Evolutionary conservation across 2,329 filamentous ascomycete species (phyloP).

Genomic region (Lecanosticta acicola): DNA sequence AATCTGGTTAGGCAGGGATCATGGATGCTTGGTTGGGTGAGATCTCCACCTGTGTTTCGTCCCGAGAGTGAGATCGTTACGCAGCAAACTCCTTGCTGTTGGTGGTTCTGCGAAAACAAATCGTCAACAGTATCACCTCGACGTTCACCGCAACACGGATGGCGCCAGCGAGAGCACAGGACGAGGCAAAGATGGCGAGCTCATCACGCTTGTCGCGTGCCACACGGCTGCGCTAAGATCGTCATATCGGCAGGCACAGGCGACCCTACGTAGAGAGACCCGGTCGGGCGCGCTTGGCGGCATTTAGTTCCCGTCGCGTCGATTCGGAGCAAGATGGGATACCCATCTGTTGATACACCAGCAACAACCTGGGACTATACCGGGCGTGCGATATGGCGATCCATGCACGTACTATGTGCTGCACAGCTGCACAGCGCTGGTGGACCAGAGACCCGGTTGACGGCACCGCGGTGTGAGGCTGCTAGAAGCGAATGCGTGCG

Average conservation of each 20-base stretch:
- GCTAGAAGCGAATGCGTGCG: conserved; percentile 7
- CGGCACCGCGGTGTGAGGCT: conserved; percentile 7
- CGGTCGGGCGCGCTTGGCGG: conserved; percentile 4
- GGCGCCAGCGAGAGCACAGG: not conserved
- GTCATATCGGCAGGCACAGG: conserved; percentile 7
- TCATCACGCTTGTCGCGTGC: conserved; percentile 17
- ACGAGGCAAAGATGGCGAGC: not conserved
- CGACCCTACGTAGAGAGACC: not conserved
- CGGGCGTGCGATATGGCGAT: not conserved
- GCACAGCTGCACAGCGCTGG: not conserved
- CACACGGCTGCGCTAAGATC: conserved; percentile 16
- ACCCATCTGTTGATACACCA: not conserved
- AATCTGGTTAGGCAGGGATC: conserved; percentile 18
- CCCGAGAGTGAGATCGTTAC: conserved; percentile 11
- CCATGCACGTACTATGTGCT: not conserved
- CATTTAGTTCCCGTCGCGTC: not conserved
- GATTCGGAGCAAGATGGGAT: not conserved
- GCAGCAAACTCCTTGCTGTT: conserved; percentile 17
- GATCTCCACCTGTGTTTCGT: conserved; percentile 15
- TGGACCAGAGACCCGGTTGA: conserved; percentile 10
- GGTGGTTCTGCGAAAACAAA: conserved; percentile 8
- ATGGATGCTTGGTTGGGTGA: conserved; percentile 15
- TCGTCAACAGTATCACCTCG: conserved; percentile 17
- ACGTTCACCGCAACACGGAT: no score
- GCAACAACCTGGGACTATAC: not conserved